phyloP scores from a whole-genome alignment of 352 stramenopile species.

The Globisporangium splendens region DNA sequence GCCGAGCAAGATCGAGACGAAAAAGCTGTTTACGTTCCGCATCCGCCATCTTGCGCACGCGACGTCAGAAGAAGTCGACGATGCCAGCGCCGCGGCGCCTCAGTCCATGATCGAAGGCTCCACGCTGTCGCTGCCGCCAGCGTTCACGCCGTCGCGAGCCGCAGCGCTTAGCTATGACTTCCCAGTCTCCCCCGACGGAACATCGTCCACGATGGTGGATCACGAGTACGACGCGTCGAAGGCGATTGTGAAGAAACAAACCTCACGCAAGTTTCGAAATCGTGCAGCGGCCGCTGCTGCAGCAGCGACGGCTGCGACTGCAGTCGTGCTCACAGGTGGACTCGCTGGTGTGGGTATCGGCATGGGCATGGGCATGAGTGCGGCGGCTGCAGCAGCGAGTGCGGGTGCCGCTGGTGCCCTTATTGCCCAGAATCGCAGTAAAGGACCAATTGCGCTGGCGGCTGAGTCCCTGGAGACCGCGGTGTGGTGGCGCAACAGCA shows the following conservation, averaged over 20 bases:
- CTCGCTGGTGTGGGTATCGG: constrained; percentile 75
- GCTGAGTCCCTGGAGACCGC: constrained; percentile 81
- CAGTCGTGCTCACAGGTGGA: constrained; percentile 73
- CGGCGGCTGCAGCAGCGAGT: constrained; percentile 67
- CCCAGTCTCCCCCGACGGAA: constrained; percentile 21
- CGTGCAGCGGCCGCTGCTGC: constrained; percentile 62
- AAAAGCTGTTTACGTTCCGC: constrained; percentile 81
- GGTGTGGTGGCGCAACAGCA: constrained; percentile 84
- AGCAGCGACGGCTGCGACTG: constrained; percentile 70
- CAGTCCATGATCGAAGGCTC: constrained; percentile 25
- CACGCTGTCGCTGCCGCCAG: constrained; percentile 19
- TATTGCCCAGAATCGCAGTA: constrained; percentile 67
- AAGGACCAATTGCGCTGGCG: constrained; percentile 69
- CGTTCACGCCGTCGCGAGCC: constrained; percentile 18
- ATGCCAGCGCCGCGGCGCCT: constrained; percentile 14
- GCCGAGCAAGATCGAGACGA: constrained; percentile 85
- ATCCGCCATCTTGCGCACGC: constrained; percentile 64
- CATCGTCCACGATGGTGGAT: constrained; percentile 13
- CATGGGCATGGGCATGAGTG: constrained; percentile 80
- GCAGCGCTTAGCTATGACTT: constrained; percentile 13
- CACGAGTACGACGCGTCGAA: constrained; percentile 37
- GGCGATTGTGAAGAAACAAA: constrained; percentile 39
- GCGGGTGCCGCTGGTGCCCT: constrained; percentile 65
- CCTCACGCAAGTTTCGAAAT: constrained; percentile 56
- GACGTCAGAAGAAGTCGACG: constrained; percentile 18